Evolutionary conservation across 208 protist genomes (phyloP), one percentile per base, ranked within the genome.

Genomic region (Tritrichomonas musculus): DNA sequence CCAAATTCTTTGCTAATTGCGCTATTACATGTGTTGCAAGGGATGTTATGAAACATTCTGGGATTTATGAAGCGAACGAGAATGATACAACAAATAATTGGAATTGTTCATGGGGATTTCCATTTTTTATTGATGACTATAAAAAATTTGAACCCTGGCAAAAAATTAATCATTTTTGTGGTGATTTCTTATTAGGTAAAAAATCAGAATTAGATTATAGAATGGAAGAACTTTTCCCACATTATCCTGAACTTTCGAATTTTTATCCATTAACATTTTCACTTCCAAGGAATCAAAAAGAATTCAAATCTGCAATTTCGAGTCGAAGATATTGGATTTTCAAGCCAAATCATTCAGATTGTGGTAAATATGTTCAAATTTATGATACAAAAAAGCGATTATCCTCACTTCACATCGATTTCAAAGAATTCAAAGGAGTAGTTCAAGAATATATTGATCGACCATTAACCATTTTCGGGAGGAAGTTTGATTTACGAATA

Each of bases 401-500:
- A 11, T 50, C 33, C 1, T 82, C 33, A 33, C n/a, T n/a, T n/a
- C n/a, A n/a, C n/a, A n/a, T n/a, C n/a, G n/a, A n/a, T n/a, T n/a
- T n/a, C n/a, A 49, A 82, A 82, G 25, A 75, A 13, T 47, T 20
- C 47, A 49, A 49, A n/a, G 11, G 41, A 1, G 41, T 82, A 47
- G 41, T 82, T 20, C 73, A 82, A 44, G 1, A 50, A 30, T 94
- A 94, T 30, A n/a, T 94, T 5, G 49, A 41, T 25, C 4, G 17
- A 4, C 93, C 93, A 22, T 53, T 94, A 33, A 8, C 92, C 11
- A 94, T 94, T 20, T 57, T 93, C 47, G 94, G 94, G 27, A 75
- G 66, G 49, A 95, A 95, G 75, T 93, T 95, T 33, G 94, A 95
- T 69, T 92, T 95, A 65, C 8, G 92, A 22, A 65, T 93, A 17